Conservation (phyloP, 2,329 filamentous ascomycete species). For the Aspergillus caelatus region DNA sequence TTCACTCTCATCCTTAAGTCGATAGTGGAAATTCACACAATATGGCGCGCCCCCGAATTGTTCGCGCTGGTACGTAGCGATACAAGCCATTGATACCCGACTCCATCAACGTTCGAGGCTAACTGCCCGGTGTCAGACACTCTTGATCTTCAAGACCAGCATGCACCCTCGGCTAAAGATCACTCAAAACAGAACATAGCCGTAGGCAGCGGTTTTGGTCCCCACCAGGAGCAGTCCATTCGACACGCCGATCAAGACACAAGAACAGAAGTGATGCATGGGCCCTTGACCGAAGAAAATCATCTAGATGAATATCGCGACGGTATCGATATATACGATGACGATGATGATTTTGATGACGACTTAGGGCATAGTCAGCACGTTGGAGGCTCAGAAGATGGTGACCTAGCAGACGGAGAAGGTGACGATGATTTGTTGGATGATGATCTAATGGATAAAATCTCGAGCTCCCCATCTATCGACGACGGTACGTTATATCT, state of each 20-base stretch:
- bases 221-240: constrained; percentile 84
- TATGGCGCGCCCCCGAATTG: constrained; percentile 49
- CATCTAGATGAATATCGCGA: constrained; percentile 44
- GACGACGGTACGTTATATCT: constrained; percentile 73
- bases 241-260: constrained; percentile 78
- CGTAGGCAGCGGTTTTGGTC: constrained; percentile 61
- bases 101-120: neutral
- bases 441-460: constrained; percentile 97
- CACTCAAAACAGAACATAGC: constrained; percentile 64
- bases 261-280: constrained; percentile 70
- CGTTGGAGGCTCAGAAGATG: constrained; percentile 43
- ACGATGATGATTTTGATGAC: constrained; percentile 37
- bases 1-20: constrained; percentile 9
- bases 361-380: constrained; percentile 27
- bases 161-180: constrained; percentile 80
- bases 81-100: neutral
- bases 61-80: constrained; percentile 47
- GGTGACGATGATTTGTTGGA: constrained; percentile 71
- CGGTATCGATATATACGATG: constrained; percentile 36
- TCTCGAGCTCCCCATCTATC: constrained; percentile 97
- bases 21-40: constrained; percentile 17
- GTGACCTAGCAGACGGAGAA: constrained; percentile 65
- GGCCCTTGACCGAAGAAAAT: constrained; percentile 62
- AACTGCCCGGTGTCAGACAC: constrained; percentile 65
- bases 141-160: constrained; percentile 87